Evolutionary conservation across 352 stramenopile species (phyloP), one percentile per base, ranked within the genome.

Genomic region (Phytopythium mirpurense): DNA sequence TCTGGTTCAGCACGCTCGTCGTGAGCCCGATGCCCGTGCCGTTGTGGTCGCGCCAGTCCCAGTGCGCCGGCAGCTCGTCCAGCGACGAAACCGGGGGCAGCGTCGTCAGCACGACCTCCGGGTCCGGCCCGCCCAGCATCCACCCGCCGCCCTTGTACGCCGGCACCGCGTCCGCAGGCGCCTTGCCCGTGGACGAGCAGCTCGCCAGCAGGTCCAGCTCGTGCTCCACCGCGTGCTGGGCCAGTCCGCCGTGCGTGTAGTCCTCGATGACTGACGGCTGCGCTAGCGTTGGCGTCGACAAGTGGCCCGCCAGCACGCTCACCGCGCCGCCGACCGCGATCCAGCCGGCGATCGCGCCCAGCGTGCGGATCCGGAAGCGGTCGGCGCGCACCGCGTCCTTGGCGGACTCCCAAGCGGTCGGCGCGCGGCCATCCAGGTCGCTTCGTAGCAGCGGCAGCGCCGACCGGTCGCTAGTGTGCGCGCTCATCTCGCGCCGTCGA

Each of bases 31-130:
- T 74, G n/a, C 78, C 81, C 32, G 81, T 91, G 57, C 72, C 67
- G 45, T 89, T 91, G 67, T 75, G 87, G 62, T 91, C 68, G 19
- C 78, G 78, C 81, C 81, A 89, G 61, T 91, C 78, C 81, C 81
- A 91, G 57, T 87, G 67, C 41, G 61, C 48, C 4, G 81, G 81
- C 2, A 91, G 57, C n/a, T 88, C 74, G 2, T 76, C 66, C 26
- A 90, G 60, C 11, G 80, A 87, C 42, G 32, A 53, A 15, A 75
- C 62, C 46, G 66, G 49, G 1, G 78, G 76, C 14, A 91, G 42
- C 18, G 60, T 51, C 18, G 74, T 67, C 26, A 79, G 7, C n/a
- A 85, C 24, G 26, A 79, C 46, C 63, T 86, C 72, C 2, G 78
- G 80, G 45, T 91, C 80, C 16, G 69, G 60, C 24, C 80, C 80